Evolutionary conservation across 164 flowering plant species (phyloP), one percentile per base, ranked within the genome.

Genomic region (Umbellularia californica): DNA sequence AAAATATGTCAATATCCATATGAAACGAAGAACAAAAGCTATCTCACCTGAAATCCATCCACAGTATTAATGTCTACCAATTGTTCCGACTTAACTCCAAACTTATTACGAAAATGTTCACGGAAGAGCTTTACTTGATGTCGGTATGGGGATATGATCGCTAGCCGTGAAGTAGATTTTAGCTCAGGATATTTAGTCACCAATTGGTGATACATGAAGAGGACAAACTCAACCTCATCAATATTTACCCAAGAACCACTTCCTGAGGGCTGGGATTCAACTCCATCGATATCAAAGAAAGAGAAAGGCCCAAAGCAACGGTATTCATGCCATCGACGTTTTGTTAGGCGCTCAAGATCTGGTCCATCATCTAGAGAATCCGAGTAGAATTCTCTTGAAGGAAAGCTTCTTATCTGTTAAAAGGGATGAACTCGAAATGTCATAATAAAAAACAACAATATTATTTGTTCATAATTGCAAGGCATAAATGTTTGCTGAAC

Each of bases 291-390:
- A 78, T 95, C 96, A 72, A 95, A 92, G 79, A 95, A 93, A 84
- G 92, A 88, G 81, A 95, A 95, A 30, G 99, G 99, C n/a, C 94
- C 97, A 85, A 90, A 94, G 82, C 98, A 95, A 58, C 85, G 83
- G 72, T 76, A 89, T 2, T 76, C 79, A 82, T 95, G 99, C 98
- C 98, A 95, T 51, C 73, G 58, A 66, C 97, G 94, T 63, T 52
- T 69, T 23, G 98, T 95, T 77, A 84, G 86, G 20, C 58, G 74
- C 71, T 67, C 75, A 24, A 95, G 81, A 82, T 87, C 85, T 52
- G 89, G 85, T n/a, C 93, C 98, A 86, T 94, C 99, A 75, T 90
- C 91, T 76, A 93, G 79, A 58, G 86, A 87, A 73, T 85, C 91
- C 24, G 78, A 72, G 82, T 95, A 95, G 80, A 95, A 95, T 78